These are phyloP conservation scores for Oemleria cerasiformis DNA, from an alignment of 306 rosid species.

Conservation along the genomic window DNA sequence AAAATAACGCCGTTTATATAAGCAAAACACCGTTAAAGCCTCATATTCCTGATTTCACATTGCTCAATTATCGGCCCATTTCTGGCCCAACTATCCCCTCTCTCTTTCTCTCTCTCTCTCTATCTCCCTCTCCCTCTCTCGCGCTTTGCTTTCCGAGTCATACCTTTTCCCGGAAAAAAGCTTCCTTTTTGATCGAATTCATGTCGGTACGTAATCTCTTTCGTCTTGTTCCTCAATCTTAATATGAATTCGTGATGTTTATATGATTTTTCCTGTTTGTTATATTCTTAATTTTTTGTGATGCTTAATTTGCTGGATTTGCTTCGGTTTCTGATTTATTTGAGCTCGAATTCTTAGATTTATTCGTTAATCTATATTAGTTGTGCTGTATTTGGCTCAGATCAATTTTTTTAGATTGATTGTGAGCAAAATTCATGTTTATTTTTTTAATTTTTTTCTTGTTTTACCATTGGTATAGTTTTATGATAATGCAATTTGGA, in stretches of 20 bases:
- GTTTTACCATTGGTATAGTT: background rate
- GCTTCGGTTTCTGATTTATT: constrained; percentile 34
- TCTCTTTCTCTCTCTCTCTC: constrained; percentile 23
- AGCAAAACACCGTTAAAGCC: background rate
- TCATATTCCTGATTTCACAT: constrained; percentile 2
- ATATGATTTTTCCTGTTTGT: background rate
- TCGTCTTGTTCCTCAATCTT: background rate
- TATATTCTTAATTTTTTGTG: constrained; percentile 9
- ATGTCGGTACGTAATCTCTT: constrained; percentile 79
- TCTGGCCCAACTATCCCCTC: constrained; percentile 51
- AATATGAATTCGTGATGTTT: background rate
- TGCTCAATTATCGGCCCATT: constrained; percentile 44
- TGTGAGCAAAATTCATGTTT: background rate
- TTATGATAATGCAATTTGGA: background rate
- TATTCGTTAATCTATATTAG: background rate
- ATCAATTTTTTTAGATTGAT: background rate
- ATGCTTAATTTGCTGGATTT: constrained; percentile 24
- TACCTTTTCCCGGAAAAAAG: constrained; percentile 37
- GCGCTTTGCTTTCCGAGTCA: constrained; percentile 14
- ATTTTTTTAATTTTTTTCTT: background rate
- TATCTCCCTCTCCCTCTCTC: constrained; percentile 18
- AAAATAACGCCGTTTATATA: constrained; percentile 33
- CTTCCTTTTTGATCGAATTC: constrained; percentile 39
- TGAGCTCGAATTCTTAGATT: constrained; percentile 10
- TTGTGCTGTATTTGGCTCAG: background rate